Conservation (phyloP, 1,284 basidiomycete species). For the Taiwanofungus camphoratus region DNA sequence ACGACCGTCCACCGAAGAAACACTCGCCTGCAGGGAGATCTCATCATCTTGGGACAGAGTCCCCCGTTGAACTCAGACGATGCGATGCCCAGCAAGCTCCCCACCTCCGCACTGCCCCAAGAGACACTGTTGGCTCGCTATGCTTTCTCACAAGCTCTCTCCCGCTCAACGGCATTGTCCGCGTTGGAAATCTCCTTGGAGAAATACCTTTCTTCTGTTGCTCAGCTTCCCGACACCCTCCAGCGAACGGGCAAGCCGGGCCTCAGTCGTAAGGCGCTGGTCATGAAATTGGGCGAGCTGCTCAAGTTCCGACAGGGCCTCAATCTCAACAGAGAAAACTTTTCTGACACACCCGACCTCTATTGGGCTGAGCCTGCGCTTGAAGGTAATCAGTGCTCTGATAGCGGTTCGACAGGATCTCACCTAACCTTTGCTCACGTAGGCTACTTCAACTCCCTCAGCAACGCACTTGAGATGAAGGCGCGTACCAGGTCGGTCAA, state of each 20-base stretch:
- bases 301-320: conserved; percentile 86
- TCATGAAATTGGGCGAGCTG: conserved; percentile 83
- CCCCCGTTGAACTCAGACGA: conserved; percentile 44
- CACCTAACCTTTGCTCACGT: not conserved
- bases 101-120: conserved; percentile 46
- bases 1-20: conserved; percentile 38
- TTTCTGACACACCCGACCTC: conserved; percentile 84
- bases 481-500: conserved; percentile 76
- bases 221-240: conserved; percentile 68
- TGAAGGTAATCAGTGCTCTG: conserved; percentile 46
- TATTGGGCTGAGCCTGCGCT: conserved; percentile 90
- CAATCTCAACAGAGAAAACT: conserved; percentile 83
- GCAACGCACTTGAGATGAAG: conserved; percentile 77
- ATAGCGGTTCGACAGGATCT: not conserved
- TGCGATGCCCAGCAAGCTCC: conserved; percentile 36
- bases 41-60: conserved; percentile 80
- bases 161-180: conserved; percentile 80
- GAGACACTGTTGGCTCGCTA: conserved; percentile 79
- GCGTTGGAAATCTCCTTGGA: conserved; percentile 81
- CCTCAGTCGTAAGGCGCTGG: conserved; percentile 70
- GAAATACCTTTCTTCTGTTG: conserved; percentile 75
- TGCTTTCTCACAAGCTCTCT: conserved; percentile 84
- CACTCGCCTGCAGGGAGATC: conserved; percentile 81
- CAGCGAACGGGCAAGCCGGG: conserved; percentile 78
- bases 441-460: conserved; percentile 83